Conservation (phyloP, 306 rosid species). For the Prosopis cineraria region DNA sequence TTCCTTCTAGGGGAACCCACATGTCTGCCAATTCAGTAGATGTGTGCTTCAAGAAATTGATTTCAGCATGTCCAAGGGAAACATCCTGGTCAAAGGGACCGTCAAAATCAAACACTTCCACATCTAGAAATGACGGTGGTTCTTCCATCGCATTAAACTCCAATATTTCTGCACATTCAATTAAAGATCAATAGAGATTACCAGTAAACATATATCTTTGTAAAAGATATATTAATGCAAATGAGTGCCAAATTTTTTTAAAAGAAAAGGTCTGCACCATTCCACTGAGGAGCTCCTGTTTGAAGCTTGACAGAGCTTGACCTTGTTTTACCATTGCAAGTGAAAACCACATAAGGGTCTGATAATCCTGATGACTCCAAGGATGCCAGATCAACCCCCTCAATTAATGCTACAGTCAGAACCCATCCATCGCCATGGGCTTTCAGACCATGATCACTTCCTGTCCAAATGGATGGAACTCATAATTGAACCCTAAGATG, state of each 20-base stretch:
- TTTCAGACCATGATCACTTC: constrained; percentile 84
- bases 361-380: constrained; percentile 60
- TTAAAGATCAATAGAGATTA: background rate
- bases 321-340: constrained; percentile 85
- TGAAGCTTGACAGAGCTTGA: constrained; percentile 94
- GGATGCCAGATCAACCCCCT: constrained; percentile 70
- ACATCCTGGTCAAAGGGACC: constrained; percentile 87
- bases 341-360: constrained; percentile 83
- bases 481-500: constrained; percentile 28
- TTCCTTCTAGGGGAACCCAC: constrained; percentile 88
- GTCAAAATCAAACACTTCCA: constrained; percentile 86
- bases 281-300: constrained; percentile 81
- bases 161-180: constrained; percentile 68
- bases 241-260: constrained; percentile 21
- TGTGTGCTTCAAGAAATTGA: constrained; percentile 80
- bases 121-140: constrained; percentile 83
- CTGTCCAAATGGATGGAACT: constrained; percentile 44
- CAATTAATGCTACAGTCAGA: constrained; percentile 78
- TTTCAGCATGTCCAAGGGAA: constrained; percentile 86
- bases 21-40: constrained; percentile 79
- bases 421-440: constrained; percentile 91
- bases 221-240: constrained; percentile 9
- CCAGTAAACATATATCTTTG: constrained; percentile 20
- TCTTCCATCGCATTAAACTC: constrained; percentile 97
- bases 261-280: constrained; percentile 65